phyloP scores from a whole-genome alignment of 2,329 filamentous ascomycete genomes.

The Cyclaneusma minus region DNA sequence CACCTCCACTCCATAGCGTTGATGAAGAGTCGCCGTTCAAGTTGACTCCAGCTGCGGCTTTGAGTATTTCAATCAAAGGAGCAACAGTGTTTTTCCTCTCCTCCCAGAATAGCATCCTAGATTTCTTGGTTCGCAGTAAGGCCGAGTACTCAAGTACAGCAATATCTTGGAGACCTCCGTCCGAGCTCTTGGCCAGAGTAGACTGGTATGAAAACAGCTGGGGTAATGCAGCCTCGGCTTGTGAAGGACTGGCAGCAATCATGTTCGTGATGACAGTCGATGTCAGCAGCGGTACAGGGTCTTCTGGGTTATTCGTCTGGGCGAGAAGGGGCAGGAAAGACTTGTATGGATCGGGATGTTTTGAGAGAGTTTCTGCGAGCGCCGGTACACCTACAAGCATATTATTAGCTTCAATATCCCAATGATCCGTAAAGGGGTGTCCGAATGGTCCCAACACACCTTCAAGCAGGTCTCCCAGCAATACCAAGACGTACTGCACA shows the following conservation, averaged over 20 bases:
- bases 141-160: slow-evolving; percentile 84
- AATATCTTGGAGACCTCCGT: slow-evolving; percentile 87
- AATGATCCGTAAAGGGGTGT: background rate
- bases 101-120: slow-evolving; percentile 78
- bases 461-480: slow-evolving; percentile 76
- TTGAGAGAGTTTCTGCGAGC: slow-evolving; percentile 61
- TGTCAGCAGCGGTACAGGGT: slow-evolving; percentile 77
- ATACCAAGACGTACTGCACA: slow-evolving; percentile 84
- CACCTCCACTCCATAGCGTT: slow-evolving; percentile 43
- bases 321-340: slow-evolving; percentile 71
- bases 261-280: slow-evolving; percentile 75
- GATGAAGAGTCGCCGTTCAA: slow-evolving; percentile 48
- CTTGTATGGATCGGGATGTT: slow-evolving; percentile 62
- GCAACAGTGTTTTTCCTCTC: slow-evolving; percentile 73
- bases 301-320: slow-evolving; percentile 58
- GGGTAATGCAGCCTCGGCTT: slow-evolving; percentile 64
- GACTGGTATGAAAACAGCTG: slow-evolving; percentile 78
- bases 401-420: slow-evolving; percentile 3
- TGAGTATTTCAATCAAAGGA: slow-evolving; percentile 70
- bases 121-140: slow-evolving; percentile 58
- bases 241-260: slow-evolving; percentile 47
- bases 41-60: slow-evolving; percentile 56
- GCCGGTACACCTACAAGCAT: slow-evolving; percentile 53
- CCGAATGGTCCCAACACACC: slow-evolving; percentile 33
- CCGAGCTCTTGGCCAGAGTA: slow-evolving; percentile 65